Percentiles rank a stretch among this genome's conserved stretches.
Evolutionary conservation across 176 grass and related monocot genomes (phyloP).

Genomic region (Chloris gayana): DNA sequence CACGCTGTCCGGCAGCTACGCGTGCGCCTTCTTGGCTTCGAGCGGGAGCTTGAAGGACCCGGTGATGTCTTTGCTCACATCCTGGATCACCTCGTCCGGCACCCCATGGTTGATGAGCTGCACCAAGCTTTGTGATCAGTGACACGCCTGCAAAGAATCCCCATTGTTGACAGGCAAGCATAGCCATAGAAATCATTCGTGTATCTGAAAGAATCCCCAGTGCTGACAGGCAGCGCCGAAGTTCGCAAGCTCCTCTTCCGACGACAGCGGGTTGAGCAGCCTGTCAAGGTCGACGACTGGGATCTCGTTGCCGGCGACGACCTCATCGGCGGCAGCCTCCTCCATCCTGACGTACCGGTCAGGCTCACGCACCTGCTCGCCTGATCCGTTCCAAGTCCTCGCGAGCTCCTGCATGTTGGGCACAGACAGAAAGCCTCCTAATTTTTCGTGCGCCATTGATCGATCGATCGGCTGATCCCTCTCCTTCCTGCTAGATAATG

Average conservation of each 20-base stretch:
- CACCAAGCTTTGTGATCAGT: neutral
- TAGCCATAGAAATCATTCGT: too few species aligned
- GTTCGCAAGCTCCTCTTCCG: constrained; percentile 28
- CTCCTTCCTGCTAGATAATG: neutral
- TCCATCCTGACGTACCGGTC: constrained; percentile 38
- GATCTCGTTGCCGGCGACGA: constrained; percentile 17
- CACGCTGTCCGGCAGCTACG: neutral
- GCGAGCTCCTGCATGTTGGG: constrained; percentile 52
- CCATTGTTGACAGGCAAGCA: too few species aligned
- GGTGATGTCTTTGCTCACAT: constrained; percentile 3
- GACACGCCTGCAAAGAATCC: too few species aligned
- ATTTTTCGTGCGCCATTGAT: constrained; percentile 19
- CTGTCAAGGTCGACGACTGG: constrained; percentile 48
- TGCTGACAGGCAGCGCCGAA: constrained; percentile 43
- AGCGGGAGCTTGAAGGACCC: constrained; percentile 44
- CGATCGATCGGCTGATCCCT: neutral
- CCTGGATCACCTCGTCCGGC: constrained; percentile 24
- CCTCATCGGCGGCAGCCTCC: constrained; percentile 6
- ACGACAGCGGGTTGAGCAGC: constrained; percentile 37
- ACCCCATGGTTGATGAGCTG: constrained; percentile 48
- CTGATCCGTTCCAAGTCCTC: neutral
- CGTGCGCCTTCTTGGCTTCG: constrained; percentile 19
- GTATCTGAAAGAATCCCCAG: constrained; percentile 61
- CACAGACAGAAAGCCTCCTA: constrained; percentile 32
- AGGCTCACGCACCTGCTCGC: constrained; percentile 30